Evolutionary conservation across 176 grass and related monocot genomes (phyloP), one percentile per base, ranked within the genome.

Genomic region (Oryza meyeriana): DNA sequence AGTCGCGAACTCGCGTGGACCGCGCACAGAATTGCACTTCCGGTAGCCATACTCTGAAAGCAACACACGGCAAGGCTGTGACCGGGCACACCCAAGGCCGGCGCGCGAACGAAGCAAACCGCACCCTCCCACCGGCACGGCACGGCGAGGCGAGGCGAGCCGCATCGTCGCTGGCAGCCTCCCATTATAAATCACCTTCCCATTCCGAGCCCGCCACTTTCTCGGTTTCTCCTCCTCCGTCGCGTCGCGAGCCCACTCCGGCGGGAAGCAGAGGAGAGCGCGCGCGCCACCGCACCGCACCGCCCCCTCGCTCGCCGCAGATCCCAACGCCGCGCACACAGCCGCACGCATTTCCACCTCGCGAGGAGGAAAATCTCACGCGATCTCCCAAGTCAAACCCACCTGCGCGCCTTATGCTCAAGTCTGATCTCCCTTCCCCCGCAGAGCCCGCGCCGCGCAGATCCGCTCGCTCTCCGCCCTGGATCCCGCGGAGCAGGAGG

Each of bases 401-500:
- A 16, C 45, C 16, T 14, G 40, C 41, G 24, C 66, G 61, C 47
- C 28, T 36, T 48, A 33, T 64, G 48, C 80, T 44, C 29, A 4
- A 31, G 30, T 61, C 14, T 13, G 57, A 34, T 26, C 77, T 65
- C 9, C 59, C 14, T 1, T 3, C 5, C 48, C 30, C 34, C 35
- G 34, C 69, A 57, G 33, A 25, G 34, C 38, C 12, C 16, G 26
- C 81, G 70, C 42, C 25, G 40, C 17, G 31, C 81, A 85, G 83
- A 85, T 85, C 83, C 83, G 8, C 35, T 41, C 39, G 8, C 39
- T 8, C 48, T 25, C 55, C 55, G 84, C 81, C 57, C 88, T 93
- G 93, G 89, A 93, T 92, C 73, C 91, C 34, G 66, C 87, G 89
- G 65, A 63, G 84, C 85, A 57, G 69, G 93, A 95, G 77, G 76